Evolutionary conservation across 441 rosid genomes (phyloP).

Genomic region (Bocquillonia castaneifolia): DNA sequence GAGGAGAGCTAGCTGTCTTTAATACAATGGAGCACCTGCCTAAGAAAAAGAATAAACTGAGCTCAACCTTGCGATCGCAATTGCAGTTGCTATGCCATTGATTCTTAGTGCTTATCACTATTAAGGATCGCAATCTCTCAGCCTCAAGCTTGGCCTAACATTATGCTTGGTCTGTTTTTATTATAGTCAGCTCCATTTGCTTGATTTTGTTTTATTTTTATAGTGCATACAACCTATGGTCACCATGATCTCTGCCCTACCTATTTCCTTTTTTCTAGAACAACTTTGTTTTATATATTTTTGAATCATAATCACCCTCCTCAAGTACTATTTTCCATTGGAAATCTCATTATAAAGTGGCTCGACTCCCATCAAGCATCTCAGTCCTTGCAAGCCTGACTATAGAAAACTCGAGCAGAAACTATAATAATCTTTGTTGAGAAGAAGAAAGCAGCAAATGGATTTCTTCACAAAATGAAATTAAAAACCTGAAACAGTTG

Average conservation of each 20-base stretch:
- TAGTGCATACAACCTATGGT: neutral
- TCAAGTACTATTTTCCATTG: too few relatives aligned
- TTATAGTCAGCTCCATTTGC: neutral
- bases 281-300: too few relatives aligned
- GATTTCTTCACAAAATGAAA: too few relatives aligned
- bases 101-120: neutral
- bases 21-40: slow-evolving; percentile 1
- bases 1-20: slow-evolving; percentile 2
- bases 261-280: too few relatives aligned
- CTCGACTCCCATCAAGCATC: too few relatives aligned
- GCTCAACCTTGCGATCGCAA: neutral
- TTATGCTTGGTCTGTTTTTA: neutral
- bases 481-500: too few relatives aligned
- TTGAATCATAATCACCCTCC: too few relatives aligned
- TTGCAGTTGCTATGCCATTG: neutral
- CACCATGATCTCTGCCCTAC: neutral
- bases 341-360: too few relatives aligned
- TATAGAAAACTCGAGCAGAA: too few relatives aligned
- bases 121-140: neutral
- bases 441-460: too few relatives aligned
- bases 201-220: neutral
- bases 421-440: too few relatives aligned
- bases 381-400: too few relatives aligned
- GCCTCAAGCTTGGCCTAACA: neutral
- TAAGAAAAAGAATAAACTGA: neutral